Conservation (phyloP, 179 eudicot species). For the Dionaea muscipula region DNA sequence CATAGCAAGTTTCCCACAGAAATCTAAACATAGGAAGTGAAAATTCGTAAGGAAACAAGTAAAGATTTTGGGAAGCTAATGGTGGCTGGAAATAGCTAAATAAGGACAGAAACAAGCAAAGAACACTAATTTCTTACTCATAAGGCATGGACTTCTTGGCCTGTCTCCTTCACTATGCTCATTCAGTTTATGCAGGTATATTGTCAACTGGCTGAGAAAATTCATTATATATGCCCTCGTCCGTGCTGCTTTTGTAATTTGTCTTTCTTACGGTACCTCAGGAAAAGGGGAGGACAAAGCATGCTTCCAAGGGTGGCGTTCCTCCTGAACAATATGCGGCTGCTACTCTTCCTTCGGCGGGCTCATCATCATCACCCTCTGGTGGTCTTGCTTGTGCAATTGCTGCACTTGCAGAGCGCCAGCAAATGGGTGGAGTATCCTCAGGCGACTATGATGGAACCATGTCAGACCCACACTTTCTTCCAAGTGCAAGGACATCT, state of each 20-base stretch:
- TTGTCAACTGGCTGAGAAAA: constrained; percentile 13
- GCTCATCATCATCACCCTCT: constrained; percentile 73
- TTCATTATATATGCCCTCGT: constrained; percentile 3
- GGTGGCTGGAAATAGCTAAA: no score
- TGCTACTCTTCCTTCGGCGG: constrained; percentile 24
- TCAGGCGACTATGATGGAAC: constrained; percentile 27
- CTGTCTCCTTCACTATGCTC: no score
- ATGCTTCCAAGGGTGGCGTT: constrained; percentile 18
- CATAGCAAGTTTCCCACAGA: no score
- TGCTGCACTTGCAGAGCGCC: constrained; percentile 87
- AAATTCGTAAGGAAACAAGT: no score
- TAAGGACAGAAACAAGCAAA: no score
- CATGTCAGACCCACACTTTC: constrained; percentile 26
- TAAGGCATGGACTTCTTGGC: no score
- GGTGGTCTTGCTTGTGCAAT: constrained; percentile 94
- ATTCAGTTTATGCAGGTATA: no score
- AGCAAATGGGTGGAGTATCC: constrained; percentile 47
- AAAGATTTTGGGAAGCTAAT: no score
- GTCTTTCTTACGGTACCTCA: constrained; percentile 6
- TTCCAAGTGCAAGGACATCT: constrained; percentile 33
- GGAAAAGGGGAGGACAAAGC: constrained; percentile 48
- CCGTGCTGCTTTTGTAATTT: background rate
- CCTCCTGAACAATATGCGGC: constrained; percentile 30
- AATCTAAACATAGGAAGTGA: no score
- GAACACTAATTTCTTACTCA: no score